phyloP scores from a whole-genome alignment of 139 green algal genomes.

The Tetradesmus obliquus region DNA sequence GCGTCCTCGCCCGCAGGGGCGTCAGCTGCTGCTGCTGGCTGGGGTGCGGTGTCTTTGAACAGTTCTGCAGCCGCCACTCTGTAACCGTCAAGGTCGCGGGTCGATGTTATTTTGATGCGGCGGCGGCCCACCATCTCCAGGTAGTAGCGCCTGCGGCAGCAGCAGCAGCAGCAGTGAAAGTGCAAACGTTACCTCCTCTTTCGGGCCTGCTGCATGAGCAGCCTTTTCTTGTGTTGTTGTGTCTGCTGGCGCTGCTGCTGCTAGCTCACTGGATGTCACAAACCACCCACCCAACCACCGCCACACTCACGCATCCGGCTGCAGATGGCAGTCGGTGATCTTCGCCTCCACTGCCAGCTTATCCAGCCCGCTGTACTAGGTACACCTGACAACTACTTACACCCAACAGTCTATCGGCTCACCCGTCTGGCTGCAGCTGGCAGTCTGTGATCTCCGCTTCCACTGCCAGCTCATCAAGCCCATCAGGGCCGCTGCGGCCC shows the following conservation, averaged over 20 bases:
- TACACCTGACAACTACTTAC: no score
- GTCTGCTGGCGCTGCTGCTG: no score
- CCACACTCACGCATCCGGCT: slow-evolving; percentile 74
- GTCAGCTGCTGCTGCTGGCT: neutral
- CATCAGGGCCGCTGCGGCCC: slow-evolving; percentile 18
- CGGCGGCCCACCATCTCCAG: slow-evolving; percentile 76
- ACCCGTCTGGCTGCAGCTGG: slow-evolving; percentile 81
- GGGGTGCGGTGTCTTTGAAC: neutral
- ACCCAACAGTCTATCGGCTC: neutral
- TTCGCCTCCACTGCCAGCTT: slow-evolving; percentile 75
- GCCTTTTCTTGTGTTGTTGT: no score
- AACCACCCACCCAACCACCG: no score
- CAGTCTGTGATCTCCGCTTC: slow-evolving; percentile 87
- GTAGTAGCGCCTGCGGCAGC: slow-evolving; percentile 67
- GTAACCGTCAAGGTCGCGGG: slow-evolving; percentile 83
- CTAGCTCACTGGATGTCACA: no score
- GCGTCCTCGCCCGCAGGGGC: neutral
- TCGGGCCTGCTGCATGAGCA: no score
- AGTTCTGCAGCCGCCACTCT: slow-evolving; percentile 55
- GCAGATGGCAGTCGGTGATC: slow-evolving; percentile 83
- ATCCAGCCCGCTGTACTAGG: slow-evolving; percentile 24
- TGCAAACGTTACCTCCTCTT: no score
- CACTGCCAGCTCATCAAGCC: slow-evolving; percentile 61
- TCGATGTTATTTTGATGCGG: slow-evolving; percentile 61
- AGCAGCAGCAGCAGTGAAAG: neutral